Base-by-base conservation (phyloP, 169 alveolate genomes). In the Cryptosporidium tyzzeri region DNA sequence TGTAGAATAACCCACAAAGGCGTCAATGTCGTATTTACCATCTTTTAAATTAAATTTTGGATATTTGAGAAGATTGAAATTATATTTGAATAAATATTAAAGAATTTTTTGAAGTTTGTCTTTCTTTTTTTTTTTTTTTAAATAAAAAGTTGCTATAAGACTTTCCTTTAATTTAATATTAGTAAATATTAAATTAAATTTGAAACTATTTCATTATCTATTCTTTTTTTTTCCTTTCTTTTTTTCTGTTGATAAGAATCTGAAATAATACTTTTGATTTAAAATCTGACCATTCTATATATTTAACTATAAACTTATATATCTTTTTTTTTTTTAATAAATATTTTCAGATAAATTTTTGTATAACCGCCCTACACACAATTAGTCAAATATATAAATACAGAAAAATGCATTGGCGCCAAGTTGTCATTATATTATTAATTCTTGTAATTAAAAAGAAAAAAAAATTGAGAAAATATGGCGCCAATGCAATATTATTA, bases 21-120 rank as follows among this genome's bases (percentile, higher is more conserved):
- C 89, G 89, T 80, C 89, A 59, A 73, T 55, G 86, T 73, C 86
- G 86, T 65, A 65, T n/a, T 31, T 55, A 12, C 67, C 67, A n/a
- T 23, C 35, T 26, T 55, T 55, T 21, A 55, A 55, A 55, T 55
- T 5, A 55, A 55, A 55, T 26, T 9, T 29, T 55, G 35, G 67
- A 55, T n/a, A 7, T 1, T 55, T 55, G 55, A 14, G 6, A 48
- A 48, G 55, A 48, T 48, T 12, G 5, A 0, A 44, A 44, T 48
- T 14, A 48, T 12, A 12, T 14, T 48, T 48, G 1, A 48, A 48
- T 14, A 14, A 48, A 1, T 48, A 2, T 44, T 48, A 2, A 2
- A 14, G 5, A 48, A 48, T 48, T 48, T 4, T 48, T 14, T 48
- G n/a, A 48, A 48, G 21, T 48, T 10, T 2, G 4, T 45, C 9